Conservation (phyloP, 108 stramenopile genomes). For the Mayamaea pseudoterrestris region DNA sequence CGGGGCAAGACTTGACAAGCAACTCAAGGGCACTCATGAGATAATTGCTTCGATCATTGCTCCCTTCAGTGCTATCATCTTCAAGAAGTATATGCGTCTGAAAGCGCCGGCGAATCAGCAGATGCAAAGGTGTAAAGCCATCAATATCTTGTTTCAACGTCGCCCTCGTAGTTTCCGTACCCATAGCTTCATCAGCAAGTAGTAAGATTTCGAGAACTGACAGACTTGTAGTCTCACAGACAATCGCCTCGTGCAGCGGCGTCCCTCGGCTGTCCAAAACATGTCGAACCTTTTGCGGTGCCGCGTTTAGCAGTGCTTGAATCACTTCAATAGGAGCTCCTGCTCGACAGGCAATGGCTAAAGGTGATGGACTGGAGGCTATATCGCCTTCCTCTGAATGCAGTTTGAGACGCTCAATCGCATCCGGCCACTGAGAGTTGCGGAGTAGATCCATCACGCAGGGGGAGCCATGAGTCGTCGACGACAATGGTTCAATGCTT, state of each 20-base stretch:
- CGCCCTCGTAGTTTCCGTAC: conserved; percentile 14
- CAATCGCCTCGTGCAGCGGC: conserved; percentile 57
- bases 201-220: conserved; percentile 20
- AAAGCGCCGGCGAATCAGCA: conserved; percentile 52
- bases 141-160: conserved; percentile 58
- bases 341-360: conserved; percentile 52
- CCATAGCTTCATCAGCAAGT: conserved; percentile 10
- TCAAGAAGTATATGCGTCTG: conserved; percentile 26
- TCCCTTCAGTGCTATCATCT: not conserved
- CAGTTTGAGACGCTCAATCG: too few relatives aligned
- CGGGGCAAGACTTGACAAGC: conserved; percentile 47
- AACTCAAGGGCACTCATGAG: conserved; percentile 23
- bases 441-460: too few relatives aligned
- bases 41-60: conserved; percentile 5
- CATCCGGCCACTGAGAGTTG: too few relatives aligned
- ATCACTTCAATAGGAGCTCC: conserved; percentile 49
- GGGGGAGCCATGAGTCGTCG: too few relatives aligned
- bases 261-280: conserved; percentile 53
- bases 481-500: too few relatives aligned
- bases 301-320: conserved; percentile 32
- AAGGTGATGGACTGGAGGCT: conserved; percentile 24
- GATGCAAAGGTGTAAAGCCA: conserved; percentile 62
- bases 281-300: conserved; percentile 25
- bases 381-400: too few relatives aligned
- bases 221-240: conserved; percentile 34